Conservation (phyloP, 106 monocot species). For the Allium fistulosum region DNA sequence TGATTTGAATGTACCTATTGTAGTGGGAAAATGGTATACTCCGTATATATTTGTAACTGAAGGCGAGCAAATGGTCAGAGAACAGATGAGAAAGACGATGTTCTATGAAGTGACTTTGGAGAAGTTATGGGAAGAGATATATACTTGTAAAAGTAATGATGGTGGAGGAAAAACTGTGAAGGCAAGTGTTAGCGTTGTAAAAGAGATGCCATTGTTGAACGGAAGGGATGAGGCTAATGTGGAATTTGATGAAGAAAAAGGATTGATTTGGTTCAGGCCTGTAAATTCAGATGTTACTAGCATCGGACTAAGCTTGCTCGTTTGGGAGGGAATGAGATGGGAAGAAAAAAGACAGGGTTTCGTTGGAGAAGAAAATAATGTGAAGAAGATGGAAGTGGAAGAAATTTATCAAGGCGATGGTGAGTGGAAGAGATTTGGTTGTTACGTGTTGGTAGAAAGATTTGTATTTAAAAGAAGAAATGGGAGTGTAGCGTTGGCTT, state of each 20-base stretch:
- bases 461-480: conserved; percentile 20
- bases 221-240: conserved; percentile 8
- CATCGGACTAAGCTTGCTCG: conserved; percentile 7
- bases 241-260: not conserved
- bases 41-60: conserved; percentile 54
- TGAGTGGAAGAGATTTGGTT: conserved; percentile 19
- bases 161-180: not conserved
- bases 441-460: conserved; percentile 21
- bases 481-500: conserved; percentile 16
- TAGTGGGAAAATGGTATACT: conserved; percentile 50
- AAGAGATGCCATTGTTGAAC: conserved; percentile 8
- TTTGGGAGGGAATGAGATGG: conserved; percentile 20
- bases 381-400: not conserved
- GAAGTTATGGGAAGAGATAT: conserved; percentile 43
- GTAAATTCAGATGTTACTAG: not conserved
- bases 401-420: not conserved
- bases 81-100: conserved; percentile 30
- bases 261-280: conserved; percentile 10
- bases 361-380: conserved; percentile 11
- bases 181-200: conserved; percentile 5
- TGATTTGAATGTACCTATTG: not conserved
- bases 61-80: not conserved
- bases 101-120: conserved; percentile 51
- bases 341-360: conserved; percentile 17
- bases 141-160: conserved; percentile 5